Percentiles rank a stretch among this genome's conserved stretches.
These are phyloP conservation scores for Metarhizium anisopliae DNA, from an alignment of 2,329 filamentous ascomycete species.

Conservation along the genomic window DNA sequence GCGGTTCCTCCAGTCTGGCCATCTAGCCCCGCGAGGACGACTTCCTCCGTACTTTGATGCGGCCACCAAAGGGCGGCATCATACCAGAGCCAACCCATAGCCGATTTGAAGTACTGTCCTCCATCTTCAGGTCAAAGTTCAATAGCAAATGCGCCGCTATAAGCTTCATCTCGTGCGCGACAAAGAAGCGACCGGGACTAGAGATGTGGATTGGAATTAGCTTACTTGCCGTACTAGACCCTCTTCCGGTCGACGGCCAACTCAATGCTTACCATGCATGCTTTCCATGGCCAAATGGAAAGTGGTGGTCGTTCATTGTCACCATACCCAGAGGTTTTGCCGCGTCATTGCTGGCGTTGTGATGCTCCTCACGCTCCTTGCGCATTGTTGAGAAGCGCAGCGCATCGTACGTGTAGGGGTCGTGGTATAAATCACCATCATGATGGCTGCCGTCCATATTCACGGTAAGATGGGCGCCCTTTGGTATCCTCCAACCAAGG, in stretches of 20 bases:
- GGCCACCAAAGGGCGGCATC: neutral
- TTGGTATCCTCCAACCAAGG: slow-evolving; percentile 25
- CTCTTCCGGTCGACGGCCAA: neutral
- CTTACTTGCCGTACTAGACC: neutral
- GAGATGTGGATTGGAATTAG: neutral
- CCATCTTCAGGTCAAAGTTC: slow-evolving; percentile 42
- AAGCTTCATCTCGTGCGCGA: slow-evolving; percentile 46
- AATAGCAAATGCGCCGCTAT: slow-evolving; percentile 39
- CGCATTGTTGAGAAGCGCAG: slow-evolving; percentile 37
- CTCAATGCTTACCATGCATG: slow-evolving; percentile 31
- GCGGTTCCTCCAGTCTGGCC: too few relatives aligned
- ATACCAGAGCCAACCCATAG: neutral
- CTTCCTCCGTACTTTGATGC: neutral
- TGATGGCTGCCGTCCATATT: slow-evolving; percentile 36
- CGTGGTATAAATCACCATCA: slow-evolving; percentile 33
- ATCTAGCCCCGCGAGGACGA: neutral
- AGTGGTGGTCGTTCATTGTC: slow-evolving; percentile 39
- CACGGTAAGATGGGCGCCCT: slow-evolving; percentile 32
- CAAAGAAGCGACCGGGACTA: slow-evolving; percentile 46
- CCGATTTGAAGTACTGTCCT: neutral
- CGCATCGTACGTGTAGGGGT: slow-evolving; percentile 36
- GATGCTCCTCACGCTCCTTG: slow-evolving; percentile 24
- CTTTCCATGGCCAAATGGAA: slow-evolving; percentile 48
- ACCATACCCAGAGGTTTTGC: slow-evolving; percentile 37
- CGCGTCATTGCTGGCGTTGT: slow-evolving; percentile 13